These are phyloP conservation scores for Wickerhamiella vanderwaltii DNA, from an alignment of 805 yeast genomes.

Conservation along the genomic window DNA sequence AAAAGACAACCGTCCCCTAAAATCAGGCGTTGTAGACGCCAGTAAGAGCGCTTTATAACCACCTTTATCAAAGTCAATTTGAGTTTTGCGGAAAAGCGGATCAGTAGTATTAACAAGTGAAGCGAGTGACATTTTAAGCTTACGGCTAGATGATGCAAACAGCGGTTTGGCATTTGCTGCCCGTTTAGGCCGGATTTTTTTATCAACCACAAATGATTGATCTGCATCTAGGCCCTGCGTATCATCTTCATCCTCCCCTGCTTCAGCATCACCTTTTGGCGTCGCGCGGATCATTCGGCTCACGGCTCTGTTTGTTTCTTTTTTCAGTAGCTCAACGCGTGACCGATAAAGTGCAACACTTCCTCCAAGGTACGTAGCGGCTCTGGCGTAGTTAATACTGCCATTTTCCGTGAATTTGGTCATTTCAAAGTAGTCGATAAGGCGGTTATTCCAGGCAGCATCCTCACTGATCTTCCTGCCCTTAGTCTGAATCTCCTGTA, in stretches of 20 bases:
- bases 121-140: constrained; percentile 24
- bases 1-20: constrained; percentile 51
- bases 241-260: constrained; percentile 32
- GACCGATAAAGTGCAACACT: constrained; percentile 88
- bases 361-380: constrained; percentile 85
- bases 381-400: constrained; percentile 80
- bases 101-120: constrained; percentile 32
- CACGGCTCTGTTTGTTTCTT: constrained; percentile 73
- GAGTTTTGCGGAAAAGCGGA: constrained; percentile 32
- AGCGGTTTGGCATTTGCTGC: constrained; percentile 22
- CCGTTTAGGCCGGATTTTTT: neutral
- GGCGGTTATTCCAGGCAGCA: constrained; percentile 82
- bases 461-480: constrained; percentile 73
- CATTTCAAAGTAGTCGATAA: constrained; percentile 86
- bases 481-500: constrained; percentile 36
- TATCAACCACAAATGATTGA: constrained; percentile 15
- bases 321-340: constrained; percentile 82
- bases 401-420: constrained; percentile 62
- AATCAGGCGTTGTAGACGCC: constrained; percentile 38
- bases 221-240: constrained; percentile 14
- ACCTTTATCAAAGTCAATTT: constrained; percentile 36
- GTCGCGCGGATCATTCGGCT: constrained; percentile 49
- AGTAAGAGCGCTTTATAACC: constrained; percentile 34
- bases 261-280: constrained; percentile 17
- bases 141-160: constrained; percentile 21